phyloP scores from a whole-genome alignment of 169 alveolate genomes.

The Plasmodium chabaudi region DNA sequence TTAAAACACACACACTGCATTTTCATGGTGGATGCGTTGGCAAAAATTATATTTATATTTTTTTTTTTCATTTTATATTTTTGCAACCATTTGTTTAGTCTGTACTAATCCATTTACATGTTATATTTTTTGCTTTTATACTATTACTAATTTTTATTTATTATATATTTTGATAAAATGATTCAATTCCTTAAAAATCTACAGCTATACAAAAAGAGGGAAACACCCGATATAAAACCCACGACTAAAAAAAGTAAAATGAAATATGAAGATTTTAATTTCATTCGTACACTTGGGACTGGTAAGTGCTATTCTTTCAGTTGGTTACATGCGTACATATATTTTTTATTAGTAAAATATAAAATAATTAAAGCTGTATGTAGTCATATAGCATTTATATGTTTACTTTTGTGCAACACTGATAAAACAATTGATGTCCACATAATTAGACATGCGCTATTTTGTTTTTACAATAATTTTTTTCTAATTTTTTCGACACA shows the following conservation, averaged over 20 bases:
- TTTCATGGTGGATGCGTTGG: too few species aligned
- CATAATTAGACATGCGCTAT: neutral
- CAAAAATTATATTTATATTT: neutral
- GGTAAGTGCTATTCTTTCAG: constrained; percentile 15
- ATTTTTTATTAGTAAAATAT: too few species aligned
- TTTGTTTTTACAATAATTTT: neutral
- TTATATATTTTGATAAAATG: constrained; percentile 6
- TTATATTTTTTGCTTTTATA: neutral
- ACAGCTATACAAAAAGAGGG: constrained; percentile 48
- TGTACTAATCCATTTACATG: neutral
- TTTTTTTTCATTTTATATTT: neutral
- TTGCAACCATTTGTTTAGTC: neutral
- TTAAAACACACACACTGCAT: too few species aligned
- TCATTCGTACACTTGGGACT: constrained; percentile 75
- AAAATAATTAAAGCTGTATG: too few species aligned
- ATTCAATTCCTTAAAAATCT: constrained; percentile 54
- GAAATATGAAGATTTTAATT: constrained; percentile 74
- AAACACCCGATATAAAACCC: constrained; percentile 3
- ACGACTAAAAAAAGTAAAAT: constrained; percentile 40
- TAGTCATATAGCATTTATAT: too few species aligned
- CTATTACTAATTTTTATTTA: neutral
- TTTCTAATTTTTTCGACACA: too few species aligned
- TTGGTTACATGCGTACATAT: neutral
- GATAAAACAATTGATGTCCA: neutral
- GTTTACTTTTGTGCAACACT: too few species aligned